Evolutionary conservation across 805 yeast species (phyloP), one percentile per base, ranked within the genome.

Genomic region (Saccharomycopsis babjevae): DNA sequence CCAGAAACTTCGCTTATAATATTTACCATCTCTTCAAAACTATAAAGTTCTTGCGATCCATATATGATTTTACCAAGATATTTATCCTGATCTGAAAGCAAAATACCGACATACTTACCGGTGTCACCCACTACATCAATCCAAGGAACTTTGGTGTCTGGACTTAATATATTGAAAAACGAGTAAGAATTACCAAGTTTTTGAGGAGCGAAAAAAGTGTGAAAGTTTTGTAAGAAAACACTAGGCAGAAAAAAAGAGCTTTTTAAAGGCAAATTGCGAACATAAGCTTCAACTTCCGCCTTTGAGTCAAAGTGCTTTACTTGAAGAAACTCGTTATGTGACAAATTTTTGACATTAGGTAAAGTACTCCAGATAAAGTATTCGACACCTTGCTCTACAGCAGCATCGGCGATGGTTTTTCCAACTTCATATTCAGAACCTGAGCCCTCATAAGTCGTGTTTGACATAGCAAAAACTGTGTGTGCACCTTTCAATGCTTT

Each of bases 301-400:
- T 56, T 56, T 16, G 42, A 13, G 30, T 56, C 58, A 28, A 56
- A 56, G 28, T 56, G 58, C 2, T 22, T n/a, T 16, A 56, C 58
- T 1, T 56, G 58, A 25, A 36, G n/a, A 16, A 56, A 42, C 39
- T 56, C 39, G n/a, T 22, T 22, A 15, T 56, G 25, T 5, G 58
- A 56, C 15, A 40, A 6, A 5, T 38, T 42, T 5, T n/a, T 28
- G n/a, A 56, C 58, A 5, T 16, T 5, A 28, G 58, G 25, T 8
- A 56, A 28, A 40, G 58, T 40, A 42, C 58, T 56, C 58, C 58
- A 56, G 30, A 56, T 28, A 20, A 56, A 40, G n/a, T 40, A 40
- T 20, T 56, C 39, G n/a, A 20, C 58, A 56, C 58, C 58, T 16
- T 20, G 38, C 16, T 22, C 39, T 40, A 56, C 39, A 16, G 58